Percentiles rank a stretch among this genome's conserved stretches.
These are phyloP conservation scores for Mycosphaerelloides madeirae DNA, from an alignment of 2,329 filamentous ascomycete species.

Conservation along the genomic window DNA sequence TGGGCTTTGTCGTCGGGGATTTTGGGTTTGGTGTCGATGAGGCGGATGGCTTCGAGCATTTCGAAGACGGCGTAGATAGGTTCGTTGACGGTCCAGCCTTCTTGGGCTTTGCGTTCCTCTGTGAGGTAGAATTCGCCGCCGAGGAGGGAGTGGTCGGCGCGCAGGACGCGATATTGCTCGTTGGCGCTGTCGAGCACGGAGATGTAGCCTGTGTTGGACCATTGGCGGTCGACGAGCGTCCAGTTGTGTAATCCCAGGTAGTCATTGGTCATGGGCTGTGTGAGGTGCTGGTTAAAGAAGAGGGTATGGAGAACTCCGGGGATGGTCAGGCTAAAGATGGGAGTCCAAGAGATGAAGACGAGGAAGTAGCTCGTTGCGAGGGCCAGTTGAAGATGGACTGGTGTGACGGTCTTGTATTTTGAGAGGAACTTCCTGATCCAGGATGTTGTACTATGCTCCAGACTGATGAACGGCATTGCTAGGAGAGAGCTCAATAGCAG, in stretches of 20 bases:
- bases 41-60: conserved; percentile 84
- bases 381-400: conserved; percentile 66
- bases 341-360: conserved; percentile 57
- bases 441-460: neutral
- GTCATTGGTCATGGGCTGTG: conserved; percentile 55
- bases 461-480: neutral
- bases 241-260: conserved; percentile 64
- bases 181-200: conserved; percentile 76
- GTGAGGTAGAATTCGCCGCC: conserved; percentile 83
- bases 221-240: conserved; percentile 71
- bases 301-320: conserved; percentile 70
- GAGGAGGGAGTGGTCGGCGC: conserved; percentile 89
- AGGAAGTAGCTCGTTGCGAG: conserved; percentile 57
- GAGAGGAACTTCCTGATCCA: neutral
- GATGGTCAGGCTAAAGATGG: conserved; percentile 59
- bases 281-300: conserved; percentile 67
- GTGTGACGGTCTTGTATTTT: conserved; percentile 48
- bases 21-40: conserved; percentile 55
- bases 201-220: conserved; percentile 87
- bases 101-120: conserved; percentile 29
- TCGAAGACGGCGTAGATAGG: conserved; percentile 95
- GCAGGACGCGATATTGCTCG: conserved; percentile 71
- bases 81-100: conserved; percentile 59
- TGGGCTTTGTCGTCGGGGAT: conserved; percentile 38
- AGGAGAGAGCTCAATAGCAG: neutral